Evolutionary conservation across 129 eudicot genomes (phyloP), one percentile per base, ranked within the genome.

Genomic region (Logfia minima): DNA sequence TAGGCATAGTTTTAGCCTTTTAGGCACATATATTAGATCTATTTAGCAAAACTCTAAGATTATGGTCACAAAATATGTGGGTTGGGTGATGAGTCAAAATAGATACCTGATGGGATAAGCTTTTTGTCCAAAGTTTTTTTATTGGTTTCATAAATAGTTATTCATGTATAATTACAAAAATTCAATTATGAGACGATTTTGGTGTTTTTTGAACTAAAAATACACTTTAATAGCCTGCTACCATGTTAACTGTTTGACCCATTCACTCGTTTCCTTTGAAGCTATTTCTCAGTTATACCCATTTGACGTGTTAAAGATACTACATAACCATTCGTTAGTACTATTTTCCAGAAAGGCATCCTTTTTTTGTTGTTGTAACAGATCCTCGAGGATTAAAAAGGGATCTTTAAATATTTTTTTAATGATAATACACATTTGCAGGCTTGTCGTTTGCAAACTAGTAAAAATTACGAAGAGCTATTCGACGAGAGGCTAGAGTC

Each of bases 381-480:
- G 43, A 37, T 7, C 43, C 8, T 37, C 43, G 5, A 19, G 3
- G 21, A 58, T 3, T 58, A 9, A 0, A 16, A 14, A 24, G 10
- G 18, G n/a, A 62, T 26, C 19, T 48, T 24, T 19, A 70, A 24
- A 4, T 3, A 3, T 75, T 73, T 17, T 32, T 34, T 17, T 51
- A 70, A 37, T 37, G 43, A 37, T 3, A 39, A 39, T 28, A 28
- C 72, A 14, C 32, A 66, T 52, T 75, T 74, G 74, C 86, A 92
- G 97, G 96, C 96, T 7, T 85, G 80, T 79, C 89, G 87, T 81
- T 79, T 89, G 83, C 90, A 89, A 69, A 43, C 56, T 56, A 73
- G 75, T 8, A 76, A 80, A 48, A 72, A 83, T 26, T 76, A 82
- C 2, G 82, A 83, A 18, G 92, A 92, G 70, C 85, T 92, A 66